A percentile compares a stretch with the other conserved stretches of the same genome.
phyloP scores from a whole-genome alignment of 306 rosid genomes.

The Quercus gilva region DNA sequence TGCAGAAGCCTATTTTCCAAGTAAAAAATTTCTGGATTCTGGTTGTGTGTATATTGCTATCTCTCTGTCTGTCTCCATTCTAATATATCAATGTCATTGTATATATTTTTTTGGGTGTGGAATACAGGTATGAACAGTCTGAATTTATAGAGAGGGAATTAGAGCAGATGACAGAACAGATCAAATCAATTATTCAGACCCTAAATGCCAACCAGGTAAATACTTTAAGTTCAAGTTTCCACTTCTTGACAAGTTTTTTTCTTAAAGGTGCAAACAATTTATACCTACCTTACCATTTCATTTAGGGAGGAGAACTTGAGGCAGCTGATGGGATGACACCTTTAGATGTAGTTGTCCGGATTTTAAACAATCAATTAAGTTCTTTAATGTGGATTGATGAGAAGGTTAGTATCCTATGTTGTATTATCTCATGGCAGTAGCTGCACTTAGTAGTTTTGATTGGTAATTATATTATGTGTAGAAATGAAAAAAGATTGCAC shows the following conservation, averaged over 20 bases:
- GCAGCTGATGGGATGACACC: constrained; percentile 71
- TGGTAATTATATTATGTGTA: not conserved
- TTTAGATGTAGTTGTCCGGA: constrained; percentile 81
- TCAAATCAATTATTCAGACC: constrained; percentile 79
- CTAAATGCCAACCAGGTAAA: constrained; percentile 88
- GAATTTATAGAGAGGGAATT: constrained; percentile 88
- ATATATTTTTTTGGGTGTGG: not conserved
- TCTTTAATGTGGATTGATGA: constrained; percentile 97
- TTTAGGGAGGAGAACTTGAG: constrained; percentile 89
- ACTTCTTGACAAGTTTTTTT: not conserved
- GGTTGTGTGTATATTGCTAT: not conserved
- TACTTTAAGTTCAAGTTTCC: constrained; percentile 12
- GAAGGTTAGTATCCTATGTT: constrained; percentile 60
- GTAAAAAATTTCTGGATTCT: not conserved
- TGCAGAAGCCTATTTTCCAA: not conserved
- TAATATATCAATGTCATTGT: not conserved
- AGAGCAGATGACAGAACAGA: constrained; percentile 95
- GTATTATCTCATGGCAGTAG: not conserved
- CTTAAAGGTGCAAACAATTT: not conserved
- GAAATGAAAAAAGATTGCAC: not conserved
- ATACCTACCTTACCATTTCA: constrained; percentile 18
- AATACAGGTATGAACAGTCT: constrained; percentile 82
- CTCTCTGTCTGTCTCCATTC: not conserved
- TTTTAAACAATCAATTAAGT: constrained; percentile 89
- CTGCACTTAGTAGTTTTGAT: not conserved